Base-by-base conservation (phyloP, 805 yeast species). In the Myxozyma monticola region DNA sequence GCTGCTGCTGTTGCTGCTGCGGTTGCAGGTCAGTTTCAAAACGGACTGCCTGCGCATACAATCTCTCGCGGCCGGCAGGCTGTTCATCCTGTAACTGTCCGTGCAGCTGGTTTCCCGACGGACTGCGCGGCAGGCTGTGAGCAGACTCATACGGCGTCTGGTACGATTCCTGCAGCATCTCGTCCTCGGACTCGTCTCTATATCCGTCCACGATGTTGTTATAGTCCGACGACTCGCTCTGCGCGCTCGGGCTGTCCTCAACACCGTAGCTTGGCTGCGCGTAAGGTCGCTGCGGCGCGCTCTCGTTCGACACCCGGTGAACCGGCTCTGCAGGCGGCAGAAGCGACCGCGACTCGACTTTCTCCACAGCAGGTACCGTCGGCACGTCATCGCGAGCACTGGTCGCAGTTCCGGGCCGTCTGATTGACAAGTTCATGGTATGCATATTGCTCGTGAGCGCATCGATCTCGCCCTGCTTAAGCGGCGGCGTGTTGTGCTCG, bases 381-480 rank as follows among this genome's bases (percentile, higher is more conserved):
- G 30, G 38, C n/a, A 2, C 29, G 18, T 24, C 15, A 12, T 31
- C 39, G 10, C 20, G 37, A 20, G 25, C 37, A 6, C 25, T 4
- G 5, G 26, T 25, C 6, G 51, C 48, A n/a, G 42, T 35, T 12
- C 18, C 28, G 8, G 49, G 54, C n/a, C 55, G 45, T 24, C 45
- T 45, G 38, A 51, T 51, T 5, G 56, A 51, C 24, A 48, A 31
- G 28, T 36, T 26, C 22, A 37, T 17, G 36, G 41, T 44, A 25
- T 48, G 56, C 43, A 42, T 31, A 8, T 41, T 12, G 18, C 29
- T 34, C n/a, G 29, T 37, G 28, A 31, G 25, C 14, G 17, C 21
- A 28, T 31, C 31, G n/a, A 51, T 30, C 40, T 51, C 49, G n/a
- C 38, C 43, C 29, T 41, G 56, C n/a, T 45, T 25, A 10, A 49